These are phyloP conservation scores for Eucalyptus pauciflora DNA, from an alignment of 345 rosid genomes.

Conservation along the genomic window DNA sequence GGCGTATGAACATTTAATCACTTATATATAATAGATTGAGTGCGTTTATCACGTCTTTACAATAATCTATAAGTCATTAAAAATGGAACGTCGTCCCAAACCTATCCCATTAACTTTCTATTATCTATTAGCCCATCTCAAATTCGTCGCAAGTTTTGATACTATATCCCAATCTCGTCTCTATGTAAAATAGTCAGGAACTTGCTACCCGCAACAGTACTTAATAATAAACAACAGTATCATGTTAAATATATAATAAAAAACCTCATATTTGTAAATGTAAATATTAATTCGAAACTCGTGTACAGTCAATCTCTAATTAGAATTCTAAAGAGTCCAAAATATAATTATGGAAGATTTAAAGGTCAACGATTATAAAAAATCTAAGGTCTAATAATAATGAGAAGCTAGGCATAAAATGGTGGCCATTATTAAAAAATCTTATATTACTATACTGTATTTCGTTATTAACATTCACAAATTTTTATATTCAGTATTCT, in stretches of 20 bases:
- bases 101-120: not conserved
- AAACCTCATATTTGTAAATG: not conserved
- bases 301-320: not conserved
- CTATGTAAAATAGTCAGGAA: not conserved
- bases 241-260: not conserved
- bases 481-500: slow-evolving; percentile 34
- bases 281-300: not conserved
- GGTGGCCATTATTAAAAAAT: not conserved
- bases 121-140: not conserved
- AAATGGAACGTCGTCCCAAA: not conserved
- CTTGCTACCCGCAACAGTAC: not conserved
- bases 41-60: not conserved
- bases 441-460: not conserved
- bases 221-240: not conserved
- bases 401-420: not conserved
- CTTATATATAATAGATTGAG: not conserved
- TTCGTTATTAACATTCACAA: not conserved
- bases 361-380: not conserved
- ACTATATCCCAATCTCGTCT: not conserved
- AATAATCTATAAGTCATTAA: not conserved
- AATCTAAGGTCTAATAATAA: not conserved
- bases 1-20: not conserved
- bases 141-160: not conserved
- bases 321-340: not conserved
- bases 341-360: not conserved